These are phyloP conservation scores for Dovyalis caffra DNA, from an alignment of 345 rosid genomes.

Conservation along the genomic window DNA sequence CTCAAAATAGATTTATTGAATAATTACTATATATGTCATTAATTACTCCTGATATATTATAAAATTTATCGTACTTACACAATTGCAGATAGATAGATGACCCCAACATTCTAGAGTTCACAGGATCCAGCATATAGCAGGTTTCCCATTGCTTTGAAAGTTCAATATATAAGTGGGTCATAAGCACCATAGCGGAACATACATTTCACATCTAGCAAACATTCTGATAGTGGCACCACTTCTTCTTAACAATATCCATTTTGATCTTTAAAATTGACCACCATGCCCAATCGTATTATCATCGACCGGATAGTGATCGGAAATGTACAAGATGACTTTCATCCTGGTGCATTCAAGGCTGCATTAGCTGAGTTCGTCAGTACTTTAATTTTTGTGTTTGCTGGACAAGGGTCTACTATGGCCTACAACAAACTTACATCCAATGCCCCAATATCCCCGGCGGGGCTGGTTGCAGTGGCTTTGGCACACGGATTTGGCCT, in stretches of 20 bases:
- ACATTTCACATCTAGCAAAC: neutral
- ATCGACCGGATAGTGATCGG: conserved; percentile 11
- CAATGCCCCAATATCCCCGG: conserved; percentile 59
- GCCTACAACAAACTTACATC: conserved; percentile 79
- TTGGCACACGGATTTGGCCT: conserved; percentile 76
- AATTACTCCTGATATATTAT: too few species aligned
- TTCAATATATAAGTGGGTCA: neutral
- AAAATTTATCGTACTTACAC: too few species aligned
- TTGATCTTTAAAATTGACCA: neutral
- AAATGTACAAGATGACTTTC: conserved; percentile 5
- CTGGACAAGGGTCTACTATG: conserved; percentile 88
- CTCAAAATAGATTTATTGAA: too few species aligned
- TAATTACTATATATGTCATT: too few species aligned
- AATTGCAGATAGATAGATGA: neutral
- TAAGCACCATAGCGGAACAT: neutral
- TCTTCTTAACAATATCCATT: neutral
- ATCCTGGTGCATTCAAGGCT: conserved; percentile 64
- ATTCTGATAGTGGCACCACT: neutral
- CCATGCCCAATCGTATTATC: conserved; percentile 3
- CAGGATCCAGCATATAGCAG: neutral
- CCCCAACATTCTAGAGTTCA: neutral
- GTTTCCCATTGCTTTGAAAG: neutral
- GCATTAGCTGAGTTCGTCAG: conserved; percentile 90
- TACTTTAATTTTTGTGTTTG: conserved; percentile 75
- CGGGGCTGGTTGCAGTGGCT: conserved; percentile 71